These are phyloP conservation scores for Lactarius deliciosus DNA, from an alignment of 768 basidiomycete species.

Conservation along the genomic window DNA sequence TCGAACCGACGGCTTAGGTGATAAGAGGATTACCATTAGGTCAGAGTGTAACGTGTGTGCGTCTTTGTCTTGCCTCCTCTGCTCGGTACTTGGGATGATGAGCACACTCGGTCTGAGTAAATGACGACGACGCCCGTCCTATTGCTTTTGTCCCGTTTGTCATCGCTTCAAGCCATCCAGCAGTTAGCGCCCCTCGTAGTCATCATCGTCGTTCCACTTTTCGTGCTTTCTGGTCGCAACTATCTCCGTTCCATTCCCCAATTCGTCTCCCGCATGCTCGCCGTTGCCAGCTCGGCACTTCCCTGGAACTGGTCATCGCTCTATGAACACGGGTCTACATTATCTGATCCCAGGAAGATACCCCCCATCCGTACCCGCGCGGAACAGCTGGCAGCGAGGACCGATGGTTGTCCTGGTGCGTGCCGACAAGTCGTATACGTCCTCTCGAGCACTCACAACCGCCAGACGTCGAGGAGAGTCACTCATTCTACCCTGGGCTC, in stretches of 20 bases:
- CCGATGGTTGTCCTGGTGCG: constrained; percentile 37
- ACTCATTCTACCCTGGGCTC: constrained; percentile 76
- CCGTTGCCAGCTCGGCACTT: constrained; percentile 51
- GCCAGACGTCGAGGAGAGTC: constrained; percentile 33
- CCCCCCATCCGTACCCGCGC: constrained; percentile 47
- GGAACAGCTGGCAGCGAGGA: constrained; percentile 53
- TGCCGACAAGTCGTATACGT: not conserved
- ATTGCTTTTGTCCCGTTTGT: constrained; percentile 23
- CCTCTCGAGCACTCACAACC: not conserved
- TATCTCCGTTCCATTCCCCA: constrained; percentile 32
- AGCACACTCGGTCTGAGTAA: constrained; percentile 5
- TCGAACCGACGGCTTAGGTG: not conserved
- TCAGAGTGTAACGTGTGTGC: not conserved
- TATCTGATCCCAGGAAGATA: constrained; percentile 50
- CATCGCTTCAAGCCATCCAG: constrained; percentile 39
- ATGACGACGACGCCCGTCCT: constrained; percentile 21
- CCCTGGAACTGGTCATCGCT: constrained; percentile 59
- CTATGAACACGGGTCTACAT: constrained; percentile 22
- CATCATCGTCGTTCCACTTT: constrained; percentile 46
- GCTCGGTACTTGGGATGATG: not conserved
- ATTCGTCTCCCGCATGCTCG: constrained; percentile 52
- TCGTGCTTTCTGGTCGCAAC: constrained; percentile 36
- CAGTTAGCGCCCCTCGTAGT: constrained; percentile 60
- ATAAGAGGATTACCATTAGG: not conserved
- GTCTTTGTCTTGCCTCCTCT: not conserved